Evolutionary conservation across 768 basidiomycete genomes (phyloP).

Genomic region (Russula lepida): DNA sequence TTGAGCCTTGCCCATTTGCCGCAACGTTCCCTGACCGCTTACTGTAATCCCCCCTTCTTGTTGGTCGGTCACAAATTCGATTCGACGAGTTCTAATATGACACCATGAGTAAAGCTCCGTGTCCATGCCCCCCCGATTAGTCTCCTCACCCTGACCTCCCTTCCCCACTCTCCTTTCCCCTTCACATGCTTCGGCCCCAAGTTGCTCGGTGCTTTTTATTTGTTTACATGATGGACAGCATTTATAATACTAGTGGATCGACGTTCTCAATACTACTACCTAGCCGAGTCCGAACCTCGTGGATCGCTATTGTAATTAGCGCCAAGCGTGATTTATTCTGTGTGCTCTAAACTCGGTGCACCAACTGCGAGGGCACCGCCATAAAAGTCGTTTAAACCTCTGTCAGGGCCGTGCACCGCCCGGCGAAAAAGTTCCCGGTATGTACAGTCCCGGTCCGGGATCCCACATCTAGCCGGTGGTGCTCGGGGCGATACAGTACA

Average conservation of each 20-base stretch:
- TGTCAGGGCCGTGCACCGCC: not conserved
- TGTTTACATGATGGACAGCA: not conserved
- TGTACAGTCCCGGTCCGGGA: not conserved
- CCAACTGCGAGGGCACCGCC: not conserved
- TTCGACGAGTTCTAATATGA: not conserved
- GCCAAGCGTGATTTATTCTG: not conserved
- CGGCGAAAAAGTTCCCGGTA: not conserved
- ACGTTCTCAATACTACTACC: not conserved
- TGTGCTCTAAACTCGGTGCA: not conserved
- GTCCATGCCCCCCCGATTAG: not conserved
- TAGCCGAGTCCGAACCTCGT: not conserved
- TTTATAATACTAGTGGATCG: not conserved
- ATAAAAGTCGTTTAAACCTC: not conserved
- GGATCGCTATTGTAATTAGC: not conserved
- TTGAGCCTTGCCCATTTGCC: not conserved
- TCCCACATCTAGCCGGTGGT: not conserved
- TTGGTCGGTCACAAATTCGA: not conserved
- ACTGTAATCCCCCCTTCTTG: not conserved
- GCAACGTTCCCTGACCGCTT: not conserved
- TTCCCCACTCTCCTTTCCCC: not conserved
- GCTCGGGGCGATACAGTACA: not conserved
- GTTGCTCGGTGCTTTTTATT: not conserved
- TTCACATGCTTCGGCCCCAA: not conserved
- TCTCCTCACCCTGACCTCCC: not conserved
- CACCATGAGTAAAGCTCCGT: conserved; percentile 4